phyloP scores from a whole-genome alignment of 2,329 filamentous ascomycete genomes.

The Dactylella cylindrospora region DNA sequence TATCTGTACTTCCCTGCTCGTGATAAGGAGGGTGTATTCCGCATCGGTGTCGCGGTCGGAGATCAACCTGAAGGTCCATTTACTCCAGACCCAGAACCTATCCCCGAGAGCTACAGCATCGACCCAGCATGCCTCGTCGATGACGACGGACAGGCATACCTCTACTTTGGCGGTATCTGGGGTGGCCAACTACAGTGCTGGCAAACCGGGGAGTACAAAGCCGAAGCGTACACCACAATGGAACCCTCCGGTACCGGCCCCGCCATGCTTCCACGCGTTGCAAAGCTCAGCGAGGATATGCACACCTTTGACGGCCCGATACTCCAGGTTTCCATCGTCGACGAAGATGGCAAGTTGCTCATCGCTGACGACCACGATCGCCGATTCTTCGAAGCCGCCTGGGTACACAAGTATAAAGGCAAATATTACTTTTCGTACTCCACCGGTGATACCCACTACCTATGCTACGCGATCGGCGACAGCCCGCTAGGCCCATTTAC shows the following conservation, averaged over 20 bases:
- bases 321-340: slow-evolving; percentile 65
- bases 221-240: slow-evolving; percentile 59
- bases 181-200: slow-evolving; percentile 80
- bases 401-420: slow-evolving; percentile 72
- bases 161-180: slow-evolving; percentile 80
- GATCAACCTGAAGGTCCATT: slow-evolving; percentile 71
- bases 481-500: slow-evolving; percentile 71
- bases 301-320: slow-evolving; percentile 60
- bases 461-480: slow-evolving; percentile 68
- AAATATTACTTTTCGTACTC: slow-evolving; percentile 77
- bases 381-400: slow-evolving; percentile 78
- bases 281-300: slow-evolving; percentile 67
- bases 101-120: slow-evolving; percentile 71
- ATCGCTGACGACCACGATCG: slow-evolving; percentile 69
- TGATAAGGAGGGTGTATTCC: slow-evolving; percentile 69
- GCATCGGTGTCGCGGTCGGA: slow-evolving; percentile 70
- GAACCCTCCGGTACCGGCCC: slow-evolving; percentile 61
- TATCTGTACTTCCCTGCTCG: slow-evolving; percentile 77
- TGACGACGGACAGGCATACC: slow-evolving; percentile 64
- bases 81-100: slow-evolving; percentile 63
- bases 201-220: slow-evolving; percentile 63
- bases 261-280: slow-evolving; percentile 69
- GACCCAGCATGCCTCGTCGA: slow-evolving; percentile 77
- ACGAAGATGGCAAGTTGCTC: slow-evolving; percentile 63
- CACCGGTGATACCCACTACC: slow-evolving; percentile 74